These are phyloP conservation scores for Schoenoplectus triqueter DNA, from an alignment of 202 grass and related monocot genomes.

Conservation along the genomic window DNA sequence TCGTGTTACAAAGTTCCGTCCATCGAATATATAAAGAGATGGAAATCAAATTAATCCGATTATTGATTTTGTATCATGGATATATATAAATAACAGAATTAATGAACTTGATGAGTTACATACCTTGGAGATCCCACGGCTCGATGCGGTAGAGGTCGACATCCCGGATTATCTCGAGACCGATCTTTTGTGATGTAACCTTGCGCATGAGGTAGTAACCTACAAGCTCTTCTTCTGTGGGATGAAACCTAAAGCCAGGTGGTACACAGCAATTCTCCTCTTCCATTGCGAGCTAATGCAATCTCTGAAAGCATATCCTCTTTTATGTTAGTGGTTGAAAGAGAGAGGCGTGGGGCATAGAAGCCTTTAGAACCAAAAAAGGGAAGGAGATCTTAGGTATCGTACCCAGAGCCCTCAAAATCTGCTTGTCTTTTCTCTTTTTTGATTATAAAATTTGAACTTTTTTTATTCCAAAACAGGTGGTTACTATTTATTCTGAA, in stretches of 20 bases:
- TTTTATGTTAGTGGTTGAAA: conserved; percentile 36
- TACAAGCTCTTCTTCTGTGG: conserved; percentile 95
- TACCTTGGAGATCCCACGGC: conserved; percentile 97
- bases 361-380: conserved; percentile 46
- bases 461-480: conserved; percentile 26
- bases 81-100: neutral
- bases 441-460: conserved; percentile 23
- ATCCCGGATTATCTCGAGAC: conserved; percentile 85
- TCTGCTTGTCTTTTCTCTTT: conserved; percentile 27
- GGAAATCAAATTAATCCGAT: too few species aligned
- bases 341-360: conserved; percentile 40
- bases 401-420: conserved; percentile 14
- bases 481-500: conserved; percentile 23
- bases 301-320: conserved; percentile 38
- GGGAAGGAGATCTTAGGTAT: conserved; percentile 32
- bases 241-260: conserved; percentile 97
- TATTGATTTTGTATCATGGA: too few species aligned
- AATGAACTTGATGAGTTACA: neutral
- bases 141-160: conserved; percentile 97
- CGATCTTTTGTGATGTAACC: conserved; percentile 80
- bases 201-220: conserved; percentile 93
- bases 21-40: too few species aligned
- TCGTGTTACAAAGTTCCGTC: too few species aligned
- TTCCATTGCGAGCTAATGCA: conserved; percentile 44
- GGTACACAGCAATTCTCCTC: conserved; percentile 65